Percentiles rank a stretch among this genome's conserved stretches.
Conservation (phyloP, 2,329 filamentous ascomycete genomes). For the Pseudogymnoascus sp. region DNA sequence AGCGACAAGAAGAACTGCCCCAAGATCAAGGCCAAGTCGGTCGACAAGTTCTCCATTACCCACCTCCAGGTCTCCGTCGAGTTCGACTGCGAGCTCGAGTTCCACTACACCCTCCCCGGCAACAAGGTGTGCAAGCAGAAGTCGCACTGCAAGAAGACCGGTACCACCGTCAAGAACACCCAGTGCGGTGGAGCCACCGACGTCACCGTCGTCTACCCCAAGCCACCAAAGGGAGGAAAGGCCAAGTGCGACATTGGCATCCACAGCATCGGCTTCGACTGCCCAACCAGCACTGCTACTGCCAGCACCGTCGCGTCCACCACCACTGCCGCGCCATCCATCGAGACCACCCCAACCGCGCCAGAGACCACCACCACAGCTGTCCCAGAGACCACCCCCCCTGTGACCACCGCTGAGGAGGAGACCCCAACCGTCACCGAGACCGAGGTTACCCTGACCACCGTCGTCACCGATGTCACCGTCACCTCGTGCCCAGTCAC, state of each 20-base stretch:
- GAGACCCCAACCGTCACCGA: not conserved
- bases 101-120: conserved; percentile 81
- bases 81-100: conserved; percentile 70
- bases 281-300: conserved; percentile 28
- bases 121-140: conserved; percentile 75
- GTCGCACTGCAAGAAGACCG: conserved; percentile 55
- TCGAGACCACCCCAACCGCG: conserved; percentile 12
- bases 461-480: conserved; percentile 15
- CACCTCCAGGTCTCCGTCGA: conserved; percentile 65
- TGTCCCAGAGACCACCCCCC: not conserved
- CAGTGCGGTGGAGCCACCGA: conserved; percentile 88
- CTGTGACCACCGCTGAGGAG: not conserved
- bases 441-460: conserved; percentile 11
- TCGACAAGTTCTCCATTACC: conserved; percentile 63
- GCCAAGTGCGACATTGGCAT: conserved; percentile 62
- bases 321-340: conserved; percentile 9
- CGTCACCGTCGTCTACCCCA: conserved; percentile 61
- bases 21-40: conserved; percentile 43
- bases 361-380: conserved; percentile 15
- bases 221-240: conserved; percentile 43
- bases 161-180: conserved; percentile 66
- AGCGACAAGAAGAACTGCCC: conserved; percentile 40
- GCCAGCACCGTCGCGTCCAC: conserved; percentile 16
- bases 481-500: conserved; percentile 26
- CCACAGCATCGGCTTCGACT: conserved; percentile 69